Conservation (phyloP, 2,329 filamentous ascomycete species). For the Trichoderma arundinaceum region DNA sequence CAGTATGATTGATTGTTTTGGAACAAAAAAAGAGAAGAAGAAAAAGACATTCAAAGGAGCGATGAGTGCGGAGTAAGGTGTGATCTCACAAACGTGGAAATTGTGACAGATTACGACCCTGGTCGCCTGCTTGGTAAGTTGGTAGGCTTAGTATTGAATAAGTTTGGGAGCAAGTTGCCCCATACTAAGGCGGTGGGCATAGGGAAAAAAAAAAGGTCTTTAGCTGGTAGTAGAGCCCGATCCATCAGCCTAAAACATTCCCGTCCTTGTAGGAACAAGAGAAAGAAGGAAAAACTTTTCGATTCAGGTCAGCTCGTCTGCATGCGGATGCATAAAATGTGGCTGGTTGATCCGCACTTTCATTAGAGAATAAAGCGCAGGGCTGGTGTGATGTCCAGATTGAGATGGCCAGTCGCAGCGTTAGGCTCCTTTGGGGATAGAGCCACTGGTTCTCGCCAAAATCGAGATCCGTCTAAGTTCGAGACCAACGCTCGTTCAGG, state of each 20-base stretch:
- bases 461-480: slow-evolving; percentile 24
- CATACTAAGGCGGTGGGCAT: no score
- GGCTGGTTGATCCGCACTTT: slow-evolving; percentile 15
- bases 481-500: slow-evolving; percentile 18
- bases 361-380: background rate
- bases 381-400: slow-evolving; percentile 12
- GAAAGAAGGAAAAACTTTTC: background rate
- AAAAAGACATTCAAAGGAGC: background rate
- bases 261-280: background rate
- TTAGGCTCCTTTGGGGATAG: slow-evolving; percentile 20
- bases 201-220: background rate
- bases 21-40: background rate
- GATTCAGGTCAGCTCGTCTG: background rate
- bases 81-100: background rate
- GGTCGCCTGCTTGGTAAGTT: background rate
- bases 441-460: slow-evolving; percentile 6
- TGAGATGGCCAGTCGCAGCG: slow-evolving; percentile 7
- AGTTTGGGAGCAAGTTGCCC: no score
- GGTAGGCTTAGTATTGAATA: background rate
- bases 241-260: background rate
- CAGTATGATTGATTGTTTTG: background rate
- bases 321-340: slow-evolving; percentile 26
- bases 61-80: background rate
- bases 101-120: background rate
- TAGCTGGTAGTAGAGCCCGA: background rate